Evolutionary conservation across 495 filamentous ascomycete species (phyloP).

Genomic region (Staphylotrichum longicolle): DNA sequence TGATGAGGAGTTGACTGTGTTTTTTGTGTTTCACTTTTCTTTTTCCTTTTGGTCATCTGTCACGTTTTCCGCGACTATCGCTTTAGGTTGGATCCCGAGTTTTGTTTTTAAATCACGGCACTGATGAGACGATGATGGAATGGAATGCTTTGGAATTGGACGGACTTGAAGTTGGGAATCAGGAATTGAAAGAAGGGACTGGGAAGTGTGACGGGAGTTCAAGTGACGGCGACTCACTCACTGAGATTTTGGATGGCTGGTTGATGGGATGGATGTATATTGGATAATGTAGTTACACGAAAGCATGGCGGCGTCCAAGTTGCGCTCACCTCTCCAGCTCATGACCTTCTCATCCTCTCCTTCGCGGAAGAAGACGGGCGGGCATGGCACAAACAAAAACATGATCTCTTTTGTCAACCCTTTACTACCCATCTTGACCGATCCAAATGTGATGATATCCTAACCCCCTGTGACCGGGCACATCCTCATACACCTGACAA

Average conservation of each 20-base stretch:
- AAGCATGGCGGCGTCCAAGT: neutral
- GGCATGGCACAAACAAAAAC: conserved; percentile 2
- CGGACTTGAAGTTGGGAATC: too few species aligned
- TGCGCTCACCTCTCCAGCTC: neutral
- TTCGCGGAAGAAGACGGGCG: neutral
- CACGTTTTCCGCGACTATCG: neutral
- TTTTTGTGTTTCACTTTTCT: neutral
- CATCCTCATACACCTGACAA: too few species aligned
- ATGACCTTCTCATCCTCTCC: neutral
- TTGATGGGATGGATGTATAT: conserved; percentile 10
- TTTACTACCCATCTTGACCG: neutral
- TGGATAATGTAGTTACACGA: conserved; percentile 16
- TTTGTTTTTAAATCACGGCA: too few species aligned
- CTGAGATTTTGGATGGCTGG: too few species aligned
- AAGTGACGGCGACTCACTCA: neutral
- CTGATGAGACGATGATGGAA: neutral
- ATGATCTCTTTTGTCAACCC: conserved; percentile 12
- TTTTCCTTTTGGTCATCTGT: neutral
- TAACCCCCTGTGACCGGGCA: neutral
- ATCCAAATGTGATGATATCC: neutral
- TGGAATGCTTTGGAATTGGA: neutral
- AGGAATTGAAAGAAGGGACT: too few species aligned
- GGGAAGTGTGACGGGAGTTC: neutral
- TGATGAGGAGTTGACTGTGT: conserved; percentile 10
- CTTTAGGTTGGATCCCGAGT: neutral